Base-by-base conservation (phyloP, 176 grass and related monocot species). In the Oryza brachyantha region DNA sequence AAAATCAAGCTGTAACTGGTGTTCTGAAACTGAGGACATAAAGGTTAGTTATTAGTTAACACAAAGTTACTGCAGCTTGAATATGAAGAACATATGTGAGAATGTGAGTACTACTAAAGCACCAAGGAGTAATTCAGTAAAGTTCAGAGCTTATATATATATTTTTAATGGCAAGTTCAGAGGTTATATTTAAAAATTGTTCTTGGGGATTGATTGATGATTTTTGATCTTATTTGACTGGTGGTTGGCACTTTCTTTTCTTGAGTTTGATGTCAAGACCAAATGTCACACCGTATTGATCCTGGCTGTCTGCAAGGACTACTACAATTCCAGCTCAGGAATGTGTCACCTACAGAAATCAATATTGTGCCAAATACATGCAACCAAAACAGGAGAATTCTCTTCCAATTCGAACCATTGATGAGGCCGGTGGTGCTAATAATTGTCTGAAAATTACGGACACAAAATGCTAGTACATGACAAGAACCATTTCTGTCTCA, bases 181-280 rank as follows among this genome's bases (percentile, higher is more conserved):
- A 77, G 17, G 42, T 77, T 78, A 7, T 35, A 22, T 46, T 64
- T 48, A 37, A 66, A 57, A 8, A 8, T 22, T 39, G 5, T n/a
- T 58, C n/a, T 70, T 16, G 41, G 43, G n/a, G 82, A 88, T 58
- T 73, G 19, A 70, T 74, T 7, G 31, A 27, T 17, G 64, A 41
- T 34, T 70, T 34, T 70, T 58, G 8, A 46, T 55, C 17, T 17
- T 46, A 80, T 84, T 79, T 76, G 70, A 76, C 64, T 2, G 81
- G 70, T 88, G 69, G 86, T 89, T 89, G 72, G 16, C 64, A 70
- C 35, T 50, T 66, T 9, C 29, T 60, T 89, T 71, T 85, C 77
- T 7, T 60, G 45, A 81, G 77, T 66, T 57, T 61, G 72, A 81
- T 85, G 72, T 25, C 50, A 59, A 66, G 64, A 29, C 57, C 5